Percentiles rank a stretch among this genome's conserved stretches.
These are phyloP conservation scores for Candida patagonica DNA, from an alignment of 805 yeast species.

Conservation along the genomic window DNA sequence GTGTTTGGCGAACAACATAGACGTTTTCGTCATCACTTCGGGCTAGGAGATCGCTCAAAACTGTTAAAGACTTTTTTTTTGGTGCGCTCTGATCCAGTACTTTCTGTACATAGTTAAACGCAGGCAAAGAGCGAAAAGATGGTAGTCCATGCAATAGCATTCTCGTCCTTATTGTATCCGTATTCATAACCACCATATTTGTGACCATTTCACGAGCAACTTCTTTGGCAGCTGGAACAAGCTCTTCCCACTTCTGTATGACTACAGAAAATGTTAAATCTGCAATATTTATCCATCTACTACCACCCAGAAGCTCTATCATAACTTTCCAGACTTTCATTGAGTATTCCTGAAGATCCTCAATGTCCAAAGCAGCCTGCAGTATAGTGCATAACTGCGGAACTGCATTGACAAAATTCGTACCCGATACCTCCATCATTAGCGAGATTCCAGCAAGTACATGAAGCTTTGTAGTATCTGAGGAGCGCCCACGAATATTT, in stretches of 20 bases:
- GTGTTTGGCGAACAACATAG: conserved; percentile 63
- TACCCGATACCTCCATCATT: conserved; percentile 45
- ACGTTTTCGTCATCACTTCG: conserved; percentile 55
- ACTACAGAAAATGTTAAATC: conserved; percentile 69
- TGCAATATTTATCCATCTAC: conserved; percentile 53
- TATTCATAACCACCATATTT: conserved; percentile 19
- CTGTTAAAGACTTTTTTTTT: not conserved
- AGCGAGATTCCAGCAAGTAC: conserved; percentile 68
- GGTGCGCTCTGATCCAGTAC: conserved; percentile 1
- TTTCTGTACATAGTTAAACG: conserved; percentile 1
- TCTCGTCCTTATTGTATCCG: conserved; percentile 11
- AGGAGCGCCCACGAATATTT: conserved; percentile 60
- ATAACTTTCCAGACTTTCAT: conserved; percentile 61
- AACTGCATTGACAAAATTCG: conserved; percentile 53
- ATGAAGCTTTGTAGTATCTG: conserved; percentile 60
- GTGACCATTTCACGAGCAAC: conserved; percentile 46
- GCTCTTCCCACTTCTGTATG: conserved; percentile 53
- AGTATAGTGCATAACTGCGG: conserved; percentile 84
- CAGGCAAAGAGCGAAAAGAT: conserved; percentile 5
- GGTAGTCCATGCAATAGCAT: conserved; percentile 16
- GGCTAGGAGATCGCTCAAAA: conserved; percentile 34
- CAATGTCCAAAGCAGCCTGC: conserved; percentile 64
- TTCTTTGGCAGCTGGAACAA: conserved; percentile 40
- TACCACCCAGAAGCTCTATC: conserved; percentile 44
- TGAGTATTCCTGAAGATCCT: conserved; percentile 50